phyloP scores from a whole-genome alignment of 2,329 filamentous ascomycete genomes.

The Emergomyces pasteurianus region DNA sequence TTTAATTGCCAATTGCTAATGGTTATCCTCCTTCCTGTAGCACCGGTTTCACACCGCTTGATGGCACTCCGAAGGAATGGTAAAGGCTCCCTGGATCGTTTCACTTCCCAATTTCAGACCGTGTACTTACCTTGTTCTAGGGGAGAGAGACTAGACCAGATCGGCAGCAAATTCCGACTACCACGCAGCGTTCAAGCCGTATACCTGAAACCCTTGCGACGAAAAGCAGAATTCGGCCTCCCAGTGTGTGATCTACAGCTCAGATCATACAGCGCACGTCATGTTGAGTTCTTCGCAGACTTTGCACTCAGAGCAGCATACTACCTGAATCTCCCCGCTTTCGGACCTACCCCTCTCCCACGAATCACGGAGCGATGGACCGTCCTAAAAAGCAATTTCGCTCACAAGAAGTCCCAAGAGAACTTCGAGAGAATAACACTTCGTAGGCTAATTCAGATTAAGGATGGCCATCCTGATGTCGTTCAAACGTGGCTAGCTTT shows the following conservation, averaged over 20 bases:
- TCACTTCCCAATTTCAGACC: not conserved
- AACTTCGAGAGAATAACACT: slow-evolving; percentile 91
- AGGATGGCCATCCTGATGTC: slow-evolving; percentile 77
- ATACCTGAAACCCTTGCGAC: slow-evolving; percentile 73
- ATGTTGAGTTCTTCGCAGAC: slow-evolving; percentile 88
- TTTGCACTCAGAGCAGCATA: slow-evolving; percentile 92
- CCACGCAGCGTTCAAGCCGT: slow-evolving; percentile 75
- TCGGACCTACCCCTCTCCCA: slow-evolving; percentile 75
- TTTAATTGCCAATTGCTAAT: not conserved
- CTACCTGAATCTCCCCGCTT: slow-evolving; percentile 76
- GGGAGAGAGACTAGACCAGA: slow-evolving; percentile 24
- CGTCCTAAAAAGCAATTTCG: slow-evolving; percentile 76
- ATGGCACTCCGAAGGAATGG: slow-evolving; percentile 19
- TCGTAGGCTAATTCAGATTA: slow-evolving; percentile 78
- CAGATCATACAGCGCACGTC: slow-evolving; percentile 78
- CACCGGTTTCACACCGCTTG: not conserved
- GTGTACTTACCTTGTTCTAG: slow-evolving; percentile 14
- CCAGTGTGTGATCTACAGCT: slow-evolving; percentile 85
- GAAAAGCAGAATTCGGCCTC: slow-evolving; percentile 60
- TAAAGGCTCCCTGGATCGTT: slow-evolving; percentile 1
- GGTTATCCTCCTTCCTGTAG: not conserved
- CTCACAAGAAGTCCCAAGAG: slow-evolving; percentile 94
- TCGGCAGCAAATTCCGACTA: slow-evolving; percentile 40
- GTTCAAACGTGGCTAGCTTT: slow-evolving; percentile 91
- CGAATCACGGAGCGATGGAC: slow-evolving; percentile 89